Conservation (phyloP, 73 alveolate genomes). For the Durusdinium trenchii region DNA sequence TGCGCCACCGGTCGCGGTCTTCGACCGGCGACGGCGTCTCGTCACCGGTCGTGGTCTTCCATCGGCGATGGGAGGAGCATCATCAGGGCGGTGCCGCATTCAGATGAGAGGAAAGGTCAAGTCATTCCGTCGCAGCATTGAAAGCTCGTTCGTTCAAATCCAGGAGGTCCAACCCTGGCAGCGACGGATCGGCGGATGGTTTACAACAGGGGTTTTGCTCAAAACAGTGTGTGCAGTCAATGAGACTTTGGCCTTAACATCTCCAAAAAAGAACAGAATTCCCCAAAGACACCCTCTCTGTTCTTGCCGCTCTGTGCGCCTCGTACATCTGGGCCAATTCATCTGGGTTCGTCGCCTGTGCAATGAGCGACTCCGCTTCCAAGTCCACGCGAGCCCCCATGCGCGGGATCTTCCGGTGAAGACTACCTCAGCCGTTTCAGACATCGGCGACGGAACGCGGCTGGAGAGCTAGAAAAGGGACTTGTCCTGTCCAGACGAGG, state of each 20-base stretch:
- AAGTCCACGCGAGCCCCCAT: conserved; percentile 41
- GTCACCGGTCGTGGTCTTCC: too few relatives aligned
- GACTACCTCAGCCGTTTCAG: too few relatives aligned
- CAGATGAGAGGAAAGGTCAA: too few relatives aligned
- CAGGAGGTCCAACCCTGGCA: not conserved
- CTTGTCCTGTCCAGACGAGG: too few relatives aligned
- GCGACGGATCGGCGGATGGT: not conserved
- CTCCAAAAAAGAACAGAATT: not conserved
- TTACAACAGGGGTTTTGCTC: not conserved
- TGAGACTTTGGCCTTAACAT: not conserved
- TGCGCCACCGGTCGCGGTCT: too few relatives aligned
- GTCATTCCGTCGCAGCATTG: not conserved
- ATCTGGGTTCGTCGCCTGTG: conserved; percentile 64
- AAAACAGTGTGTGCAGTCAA: not conserved
- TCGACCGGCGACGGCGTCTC: too few relatives aligned
- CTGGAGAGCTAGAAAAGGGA: too few relatives aligned
- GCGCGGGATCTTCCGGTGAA: conserved; percentile 75
- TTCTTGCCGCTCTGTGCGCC: not conserved
- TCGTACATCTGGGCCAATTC: conserved; percentile 90
- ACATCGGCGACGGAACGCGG: too few relatives aligned
- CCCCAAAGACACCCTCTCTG: not conserved
- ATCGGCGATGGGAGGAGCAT: too few relatives aligned
- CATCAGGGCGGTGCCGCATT: too few relatives aligned
- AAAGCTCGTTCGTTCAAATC: too few relatives aligned
- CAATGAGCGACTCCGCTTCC: conserved; percentile 87